Evolutionary conservation across 306 rosid species (phyloP).

Genomic region (Cucurbita pepo): DNA sequence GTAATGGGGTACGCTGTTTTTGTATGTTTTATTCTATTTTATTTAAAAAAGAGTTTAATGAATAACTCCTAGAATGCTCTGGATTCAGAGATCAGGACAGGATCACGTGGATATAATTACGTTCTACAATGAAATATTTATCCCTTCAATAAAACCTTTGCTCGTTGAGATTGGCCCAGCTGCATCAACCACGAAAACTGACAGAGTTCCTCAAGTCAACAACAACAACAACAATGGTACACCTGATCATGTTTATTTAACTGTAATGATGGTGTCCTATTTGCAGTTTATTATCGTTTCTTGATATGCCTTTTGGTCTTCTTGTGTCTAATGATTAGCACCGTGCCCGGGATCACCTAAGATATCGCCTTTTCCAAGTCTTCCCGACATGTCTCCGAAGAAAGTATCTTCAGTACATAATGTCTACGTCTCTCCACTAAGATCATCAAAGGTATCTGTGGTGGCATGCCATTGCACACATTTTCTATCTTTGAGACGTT

Average conservation of each 20-base stretch:
- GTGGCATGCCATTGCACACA: background rate
- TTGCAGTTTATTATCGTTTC: constrained; percentile 8
- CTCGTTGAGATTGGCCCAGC: constrained; percentile 87
- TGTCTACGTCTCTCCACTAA: constrained; percentile 88
- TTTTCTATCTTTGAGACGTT: background rate
- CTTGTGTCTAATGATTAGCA: constrained; percentile 26
- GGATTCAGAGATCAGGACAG: constrained; percentile 53
- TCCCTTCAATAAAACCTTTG: constrained; percentile 76
- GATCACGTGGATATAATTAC: constrained; percentile 85
- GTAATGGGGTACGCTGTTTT: constrained; percentile 46
- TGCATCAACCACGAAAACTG: constrained; percentile 33
- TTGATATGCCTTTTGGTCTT: constrained; percentile 6
- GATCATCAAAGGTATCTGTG: constrained; percentile 75
- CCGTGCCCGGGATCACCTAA: constrained; percentile 92
- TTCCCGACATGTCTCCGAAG: constrained; percentile 99
- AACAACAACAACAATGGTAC: constrained; percentile 54
- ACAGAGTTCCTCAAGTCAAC: constrained; percentile 47
- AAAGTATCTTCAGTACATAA: constrained; percentile 89
- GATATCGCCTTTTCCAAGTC: constrained; percentile 75
- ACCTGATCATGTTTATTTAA: constrained; percentile 1
- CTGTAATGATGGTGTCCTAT: background rate
- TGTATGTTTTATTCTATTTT: background rate
- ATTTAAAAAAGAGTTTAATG: background rate
- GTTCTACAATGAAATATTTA: constrained; percentile 76
- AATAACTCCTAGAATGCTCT: constrained; percentile 16